phyloP scores from a whole-genome alignment of 2,329 filamentous ascomycete species.

The Beauveria sp. region DNA sequence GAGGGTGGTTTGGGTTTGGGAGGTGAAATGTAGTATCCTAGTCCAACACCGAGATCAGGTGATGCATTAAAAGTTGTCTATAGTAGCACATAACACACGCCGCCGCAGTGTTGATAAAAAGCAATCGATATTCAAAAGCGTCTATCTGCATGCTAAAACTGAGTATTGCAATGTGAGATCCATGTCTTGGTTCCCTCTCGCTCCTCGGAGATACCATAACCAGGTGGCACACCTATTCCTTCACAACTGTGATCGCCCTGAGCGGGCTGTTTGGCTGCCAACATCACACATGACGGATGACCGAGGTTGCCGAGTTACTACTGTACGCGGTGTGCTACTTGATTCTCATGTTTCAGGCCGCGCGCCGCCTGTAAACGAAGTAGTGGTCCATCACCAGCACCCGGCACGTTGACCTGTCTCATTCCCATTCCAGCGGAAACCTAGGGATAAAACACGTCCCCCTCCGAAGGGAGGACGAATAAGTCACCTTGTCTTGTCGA shows the following conservation, averaged over 20 bases:
- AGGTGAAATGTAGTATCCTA: constrained; percentile 27
- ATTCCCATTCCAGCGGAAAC: neutral
- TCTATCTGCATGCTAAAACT: neutral
- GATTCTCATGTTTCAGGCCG: neutral
- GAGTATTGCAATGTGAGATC: neutral
- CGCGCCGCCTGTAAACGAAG: neutral
- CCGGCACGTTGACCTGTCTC: neutral
- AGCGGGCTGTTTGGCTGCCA: neutral
- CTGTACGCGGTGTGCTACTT: neutral
- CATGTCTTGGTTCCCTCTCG: neutral
- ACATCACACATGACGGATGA: neutral
- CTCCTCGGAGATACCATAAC: neutral
- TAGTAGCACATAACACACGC: neutral
- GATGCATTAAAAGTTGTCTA: neutral
- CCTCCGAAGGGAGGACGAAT: neutral
- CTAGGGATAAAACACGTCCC: neutral
- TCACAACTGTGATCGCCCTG: neutral
- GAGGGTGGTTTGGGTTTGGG: constrained; percentile 72
- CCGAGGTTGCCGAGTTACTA: no score
- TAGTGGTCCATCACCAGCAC: neutral
- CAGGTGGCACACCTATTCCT: neutral
- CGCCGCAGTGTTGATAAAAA: neutral
- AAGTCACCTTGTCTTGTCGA: neutral
- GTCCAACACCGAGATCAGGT: neutral
- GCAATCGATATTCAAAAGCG: neutral